Base-by-base conservation (phyloP, 768 basidiomycete species). In the Omphalotus guepiniiformis region DNA sequence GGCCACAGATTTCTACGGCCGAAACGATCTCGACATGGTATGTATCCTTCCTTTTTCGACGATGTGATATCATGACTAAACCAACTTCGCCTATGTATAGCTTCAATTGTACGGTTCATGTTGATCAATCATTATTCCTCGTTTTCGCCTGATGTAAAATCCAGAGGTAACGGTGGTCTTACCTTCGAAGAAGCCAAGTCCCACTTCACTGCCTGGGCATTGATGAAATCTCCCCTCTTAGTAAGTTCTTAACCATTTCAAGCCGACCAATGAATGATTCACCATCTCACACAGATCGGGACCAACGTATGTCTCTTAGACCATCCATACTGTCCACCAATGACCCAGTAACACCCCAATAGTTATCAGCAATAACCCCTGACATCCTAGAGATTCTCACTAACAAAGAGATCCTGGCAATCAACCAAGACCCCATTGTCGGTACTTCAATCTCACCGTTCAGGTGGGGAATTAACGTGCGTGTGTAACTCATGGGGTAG, bases 141-240 rank as follows among this genome's bases (percentile, higher is more conserved):
- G 7, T n/a, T 23, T 12, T 16, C 11, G 46, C 26, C 29, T 30
- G 25, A 29, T n/a, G 13, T 29, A 9, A n/a, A 36, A 29, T 51
- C 21, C 52, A 82, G 80, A 21, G 83, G 83, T n/a, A 86, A 86
- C 54, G 82, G 82, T 9, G 71, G 72, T 25, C 58, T 85, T 18
- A 73, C 78, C 0, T 74, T 67, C 56, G 82, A 85, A 3, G 83
- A 85, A 62, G 60, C 74, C 7, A 84, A 85, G 62, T 76, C 81
- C 1, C 83, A 86, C 56, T 85, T 84, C 59, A 83, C 82, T 0
- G 81, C 81, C 3, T 86, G 83, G 83, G 82, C 82, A 13, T 61
- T 86, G 35, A 76, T 82, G 78, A 84, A 83, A 55, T 74, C 72
- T 0, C 83, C 83, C 2, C 71, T 86, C 22, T 58, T 85, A 49